These are phyloP conservation scores for Rhynchosporium graminicola DNA, from an alignment of 2,329 filamentous ascomycete species.

Conservation along the genomic window DNA sequence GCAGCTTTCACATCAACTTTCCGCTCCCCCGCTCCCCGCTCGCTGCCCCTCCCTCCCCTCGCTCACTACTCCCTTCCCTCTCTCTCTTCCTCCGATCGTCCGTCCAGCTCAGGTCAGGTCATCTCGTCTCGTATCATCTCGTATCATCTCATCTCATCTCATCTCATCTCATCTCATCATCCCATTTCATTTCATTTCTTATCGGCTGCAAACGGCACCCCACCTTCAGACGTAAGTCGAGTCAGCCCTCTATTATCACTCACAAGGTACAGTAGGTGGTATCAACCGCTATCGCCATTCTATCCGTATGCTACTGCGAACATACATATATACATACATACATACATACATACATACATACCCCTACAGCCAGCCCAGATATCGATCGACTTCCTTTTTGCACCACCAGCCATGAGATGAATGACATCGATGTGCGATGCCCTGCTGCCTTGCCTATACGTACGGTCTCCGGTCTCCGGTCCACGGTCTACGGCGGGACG, in stretches of 20 bases:
- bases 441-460: too few relatives aligned
- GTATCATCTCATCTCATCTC: background rate
- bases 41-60: background rate
- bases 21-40: background rate
- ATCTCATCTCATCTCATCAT: background rate
- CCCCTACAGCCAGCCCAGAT: constrained; percentile 3
- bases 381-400: constrained; percentile 3
- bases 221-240: constrained; percentile 2
- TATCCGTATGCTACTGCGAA: background rate
- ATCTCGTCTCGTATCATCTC: background rate
- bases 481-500: too few relatives aligned
- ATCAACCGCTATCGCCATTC: background rate
- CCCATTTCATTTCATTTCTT: too few relatives aligned
- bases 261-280: background rate
- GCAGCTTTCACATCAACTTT: background rate
- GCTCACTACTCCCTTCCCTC: background rate
- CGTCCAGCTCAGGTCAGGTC: background rate
- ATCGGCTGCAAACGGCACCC: background rate
- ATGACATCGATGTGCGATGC: too few relatives aligned
- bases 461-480: too few relatives aligned
- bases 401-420: too few relatives aligned
- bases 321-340: too few relatives aligned
- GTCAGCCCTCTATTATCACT: constrained; percentile 9
- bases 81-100: too few relatives aligned
- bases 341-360: background rate